Percentiles rank a stretch among this genome's conserved stretches.
Conservation (phyloP, 768 basidiomycete genomes). For the Cystofilobasidium ferigula region DNA sequence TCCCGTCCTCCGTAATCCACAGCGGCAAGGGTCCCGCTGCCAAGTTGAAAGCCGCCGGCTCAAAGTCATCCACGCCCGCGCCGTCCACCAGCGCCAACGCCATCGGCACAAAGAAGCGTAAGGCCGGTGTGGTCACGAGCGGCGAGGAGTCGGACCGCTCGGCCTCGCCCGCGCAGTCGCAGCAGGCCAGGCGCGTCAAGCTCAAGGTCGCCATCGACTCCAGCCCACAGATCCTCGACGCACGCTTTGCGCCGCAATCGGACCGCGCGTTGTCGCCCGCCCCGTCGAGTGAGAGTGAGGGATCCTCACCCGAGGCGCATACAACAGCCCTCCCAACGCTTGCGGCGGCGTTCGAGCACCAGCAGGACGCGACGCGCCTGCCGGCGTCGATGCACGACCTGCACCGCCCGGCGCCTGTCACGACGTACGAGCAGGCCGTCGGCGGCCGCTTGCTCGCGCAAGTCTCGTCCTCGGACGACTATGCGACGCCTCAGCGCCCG, state of each 20-base stretch:
- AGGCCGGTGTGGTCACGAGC: neutral
- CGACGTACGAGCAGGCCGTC: neutral
- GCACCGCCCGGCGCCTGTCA: neutral
- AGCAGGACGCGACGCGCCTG: neutral
- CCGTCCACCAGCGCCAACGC: neutral
- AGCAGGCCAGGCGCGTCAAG: neutral
- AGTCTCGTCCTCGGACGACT: slow-evolving; percentile 12
- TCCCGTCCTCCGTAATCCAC: too few relatives aligned
- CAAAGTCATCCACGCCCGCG: neutral
- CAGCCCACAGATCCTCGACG: neutral
- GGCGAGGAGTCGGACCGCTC: neutral
- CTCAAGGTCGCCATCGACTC: neutral
- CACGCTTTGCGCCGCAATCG: too few relatives aligned
- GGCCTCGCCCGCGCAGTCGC: neutral
- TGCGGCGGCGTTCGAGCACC: neutral
- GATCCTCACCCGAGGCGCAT: too few relatives aligned
- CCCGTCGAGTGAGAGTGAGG: neutral
- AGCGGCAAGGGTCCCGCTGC: neutral
- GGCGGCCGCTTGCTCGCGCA: too few relatives aligned
- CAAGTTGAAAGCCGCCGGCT: neutral
- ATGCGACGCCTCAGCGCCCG: slow-evolving; percentile 23
- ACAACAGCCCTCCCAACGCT: neutral
- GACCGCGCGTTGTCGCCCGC: neutral
- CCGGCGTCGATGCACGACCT: too few relatives aligned
- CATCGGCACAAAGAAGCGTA: slow-evolving; percentile 8